Conservation (phyloP, 352 stramenopile species). For the Globisporangium cystogenes region DNA sequence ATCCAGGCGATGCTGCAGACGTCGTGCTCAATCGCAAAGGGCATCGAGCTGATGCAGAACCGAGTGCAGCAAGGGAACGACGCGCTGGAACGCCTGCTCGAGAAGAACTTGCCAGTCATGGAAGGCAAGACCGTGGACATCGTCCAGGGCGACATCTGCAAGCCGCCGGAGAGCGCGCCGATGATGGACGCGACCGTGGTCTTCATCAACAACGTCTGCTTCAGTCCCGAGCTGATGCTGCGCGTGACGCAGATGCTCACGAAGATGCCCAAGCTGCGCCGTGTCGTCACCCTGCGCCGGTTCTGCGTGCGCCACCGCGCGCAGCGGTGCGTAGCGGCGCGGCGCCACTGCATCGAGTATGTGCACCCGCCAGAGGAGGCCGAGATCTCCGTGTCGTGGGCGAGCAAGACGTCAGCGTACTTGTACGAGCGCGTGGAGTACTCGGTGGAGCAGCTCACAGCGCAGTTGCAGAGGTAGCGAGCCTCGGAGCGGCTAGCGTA, state of each 20-base stretch:
- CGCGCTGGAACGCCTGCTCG: constrained; percentile 44
- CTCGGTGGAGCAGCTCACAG: constrained; percentile 29
- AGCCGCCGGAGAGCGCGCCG: constrained; percentile 37
- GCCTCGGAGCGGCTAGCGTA: too few relatives aligned
- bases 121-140: constrained; percentile 50
- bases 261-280: constrained; percentile 49
- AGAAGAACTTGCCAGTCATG: constrained; percentile 32
- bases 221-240: constrained; percentile 70
- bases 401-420: constrained; percentile 69
- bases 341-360: constrained; percentile 62
- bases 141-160: constrained; percentile 70
- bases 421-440: constrained; percentile 61
- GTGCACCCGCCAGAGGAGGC: constrained; percentile 58
- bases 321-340: constrained; percentile 46
- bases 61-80: constrained; percentile 53
- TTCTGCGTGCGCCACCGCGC: constrained; percentile 73
- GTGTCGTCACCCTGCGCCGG: constrained; percentile 72
- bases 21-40: constrained; percentile 49
- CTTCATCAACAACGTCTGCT: constrained; percentile 88
- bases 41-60: constrained; percentile 86
- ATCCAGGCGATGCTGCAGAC: constrained; percentile 72
- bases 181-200: constrained; percentile 76
- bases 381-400: constrained; percentile 79
- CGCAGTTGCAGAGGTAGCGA: constrained; percentile 18
- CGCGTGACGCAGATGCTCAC: constrained; percentile 61